Evolutionary conservation across 1,284 basidiomycete genomes (phyloP), one percentile per base, ranked within the genome.

Genomic region (Apiotrichum porosum): DNA sequence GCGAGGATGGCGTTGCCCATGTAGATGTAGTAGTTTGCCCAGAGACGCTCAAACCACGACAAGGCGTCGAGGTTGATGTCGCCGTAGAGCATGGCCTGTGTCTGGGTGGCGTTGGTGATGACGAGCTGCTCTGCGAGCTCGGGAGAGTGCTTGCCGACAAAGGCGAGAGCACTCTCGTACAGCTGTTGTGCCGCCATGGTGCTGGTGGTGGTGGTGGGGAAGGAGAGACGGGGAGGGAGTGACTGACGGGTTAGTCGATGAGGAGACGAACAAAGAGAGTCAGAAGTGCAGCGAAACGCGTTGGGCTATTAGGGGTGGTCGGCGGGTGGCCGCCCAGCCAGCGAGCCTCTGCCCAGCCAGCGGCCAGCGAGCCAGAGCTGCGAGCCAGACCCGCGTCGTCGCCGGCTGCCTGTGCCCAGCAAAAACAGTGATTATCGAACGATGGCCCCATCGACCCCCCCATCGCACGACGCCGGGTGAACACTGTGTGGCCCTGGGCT

Each of bases 1-100:
- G 94, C 94, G 61, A 97, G 80, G 53, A 93, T 73, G 0, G 92
- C 91, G 78, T 95, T 93, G 54, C 83, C 87, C 44, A 91, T 82
- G 77, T 77, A 83, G 41, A 87, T 75, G 69, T 93, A 93, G 85
- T 87, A 93, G 35, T 44, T 52, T 3, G 66, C 83, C 88, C 88
- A 92, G 60, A 82, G 76, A 42, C 80, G 77, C 74, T 93, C 90
- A 40, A 85, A 59, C 82, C 82, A 86, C 62, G 71, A 82, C 37
- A 93, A 78, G 46, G 80, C 76, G 24, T 78, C 68, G 47, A 86
- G 78, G 71, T 91, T 84, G 39, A 72, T 53, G 37, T 54, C 68
- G 22, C 57, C 56, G 51, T 76, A 76, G 14, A 76, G 56, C 30
- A 61, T 44, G 51, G 64, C 62, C 50, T 65, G 60, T 12, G 63